Evolutionary conservation across 2,329 filamentous ascomycete genomes (phyloP).

Genomic region (Geosmithia putterillii): DNA sequence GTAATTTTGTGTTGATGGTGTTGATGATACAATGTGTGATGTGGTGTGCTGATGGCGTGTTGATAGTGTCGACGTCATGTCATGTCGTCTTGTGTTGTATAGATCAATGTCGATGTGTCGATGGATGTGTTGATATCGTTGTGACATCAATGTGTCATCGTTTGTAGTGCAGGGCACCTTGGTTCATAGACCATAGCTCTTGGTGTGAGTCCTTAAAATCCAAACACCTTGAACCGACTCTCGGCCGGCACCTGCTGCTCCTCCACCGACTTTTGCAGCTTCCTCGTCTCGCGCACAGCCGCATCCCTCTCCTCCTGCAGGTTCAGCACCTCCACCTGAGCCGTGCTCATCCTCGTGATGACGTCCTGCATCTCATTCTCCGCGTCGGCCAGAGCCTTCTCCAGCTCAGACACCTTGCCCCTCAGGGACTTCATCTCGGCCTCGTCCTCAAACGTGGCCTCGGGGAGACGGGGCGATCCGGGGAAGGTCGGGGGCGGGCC

Average conservation of each 20-base stretch:
- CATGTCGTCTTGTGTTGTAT: too few species aligned
- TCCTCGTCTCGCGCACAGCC: slow-evolving; percentile 58
- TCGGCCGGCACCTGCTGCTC: slow-evolving; percentile 43
- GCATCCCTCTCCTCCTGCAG: slow-evolving; percentile 65
- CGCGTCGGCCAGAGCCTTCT: slow-evolving; percentile 47
- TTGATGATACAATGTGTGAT: too few species aligned
- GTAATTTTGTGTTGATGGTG: too few species aligned
- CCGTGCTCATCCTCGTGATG: slow-evolving; percentile 65
- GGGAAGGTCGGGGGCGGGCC: slow-evolving; percentile 19
- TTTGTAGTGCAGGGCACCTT: too few species aligned
- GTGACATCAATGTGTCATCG: too few species aligned
- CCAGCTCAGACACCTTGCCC: slow-evolving; percentile 69
- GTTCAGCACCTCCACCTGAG: slow-evolving; percentile 74
- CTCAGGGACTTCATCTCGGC: slow-evolving; percentile 65
- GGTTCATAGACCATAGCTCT: too few species aligned
- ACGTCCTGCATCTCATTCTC: slow-evolving; percentile 77
- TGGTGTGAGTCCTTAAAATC: too few species aligned
- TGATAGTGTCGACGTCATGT: too few species aligned
- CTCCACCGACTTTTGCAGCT: slow-evolving; percentile 54
- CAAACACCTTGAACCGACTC: slow-evolving; percentile 15
- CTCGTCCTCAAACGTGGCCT: slow-evolving; percentile 51
- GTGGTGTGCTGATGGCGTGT: too few species aligned
- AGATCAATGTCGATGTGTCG: too few species aligned
- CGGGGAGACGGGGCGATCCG: slow-evolving; percentile 33
- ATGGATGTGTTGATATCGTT: too few species aligned